Percentiles rank a stretch among this genome's conserved stretches.
Conservation (phyloP, 768 basidiomycete species). For the Leucogyrophana mollusca region DNA sequence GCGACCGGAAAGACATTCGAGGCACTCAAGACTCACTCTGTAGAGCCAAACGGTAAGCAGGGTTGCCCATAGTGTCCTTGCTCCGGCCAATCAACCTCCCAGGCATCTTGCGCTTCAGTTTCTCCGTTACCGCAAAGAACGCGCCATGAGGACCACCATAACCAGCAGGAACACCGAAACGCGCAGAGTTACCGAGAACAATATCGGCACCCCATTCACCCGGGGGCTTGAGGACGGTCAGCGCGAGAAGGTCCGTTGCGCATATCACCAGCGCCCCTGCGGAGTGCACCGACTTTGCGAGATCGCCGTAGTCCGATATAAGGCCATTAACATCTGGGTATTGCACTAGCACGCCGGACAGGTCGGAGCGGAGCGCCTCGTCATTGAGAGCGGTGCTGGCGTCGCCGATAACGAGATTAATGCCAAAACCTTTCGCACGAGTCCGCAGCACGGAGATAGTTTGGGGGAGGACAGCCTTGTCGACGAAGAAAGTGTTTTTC, state of each 20-base stretch:
- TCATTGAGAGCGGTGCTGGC: slow-evolving; percentile 49
- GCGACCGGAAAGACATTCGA: no score
- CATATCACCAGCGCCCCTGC: slow-evolving; percentile 80
- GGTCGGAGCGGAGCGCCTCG: slow-evolving; percentile 51
- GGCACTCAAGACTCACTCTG: slow-evolving; percentile 71
- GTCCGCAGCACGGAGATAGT: slow-evolving; percentile 87
- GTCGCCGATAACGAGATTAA: slow-evolving; percentile 74
- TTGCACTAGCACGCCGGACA: slow-evolving; percentile 89
- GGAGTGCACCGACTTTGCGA: slow-evolving; percentile 70
- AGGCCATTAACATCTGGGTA: slow-evolving; percentile 91
- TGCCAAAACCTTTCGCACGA: slow-evolving; percentile 91
- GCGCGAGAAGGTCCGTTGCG: slow-evolving; percentile 89
- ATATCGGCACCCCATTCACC: slow-evolving; percentile 99
- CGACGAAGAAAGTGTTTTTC: slow-evolving; percentile 83
- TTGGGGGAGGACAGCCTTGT: slow-evolving; percentile 80
- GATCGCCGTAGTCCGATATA: slow-evolving; percentile 67
- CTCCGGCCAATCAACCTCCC: slow-evolving; percentile 92
- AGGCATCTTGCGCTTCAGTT: slow-evolving; percentile 97
- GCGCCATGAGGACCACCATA: slow-evolving; percentile 97
- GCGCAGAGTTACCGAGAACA: slow-evolving; percentile 90
- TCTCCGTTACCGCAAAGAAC: slow-evolving; percentile 93
- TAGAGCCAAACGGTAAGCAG: slow-evolving; percentile 88
- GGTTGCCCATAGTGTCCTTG: slow-evolving; percentile 78
- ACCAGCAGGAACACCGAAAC: slow-evolving; percentile 97
- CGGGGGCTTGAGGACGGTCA: slow-evolving; percentile 91